Evolutionary conservation across 176 grass and related monocot species (phyloP).

Genomic region (Chrysopogon serrulatus): DNA sequence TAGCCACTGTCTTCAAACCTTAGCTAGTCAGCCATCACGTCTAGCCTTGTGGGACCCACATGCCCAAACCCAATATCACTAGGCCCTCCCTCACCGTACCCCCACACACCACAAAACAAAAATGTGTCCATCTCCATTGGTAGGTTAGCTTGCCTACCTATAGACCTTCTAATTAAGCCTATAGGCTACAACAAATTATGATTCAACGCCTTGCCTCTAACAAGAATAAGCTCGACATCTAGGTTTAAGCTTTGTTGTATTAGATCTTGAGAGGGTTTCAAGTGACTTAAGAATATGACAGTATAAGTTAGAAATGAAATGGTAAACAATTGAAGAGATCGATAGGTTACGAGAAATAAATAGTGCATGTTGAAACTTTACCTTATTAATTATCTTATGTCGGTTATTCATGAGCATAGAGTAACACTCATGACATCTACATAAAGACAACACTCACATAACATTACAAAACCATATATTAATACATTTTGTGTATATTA

Average conservation of each 20-base stretch:
- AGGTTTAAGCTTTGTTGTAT: not conserved
- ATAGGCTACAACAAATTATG: not conserved
- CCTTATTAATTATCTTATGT: not conserved
- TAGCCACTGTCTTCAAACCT: too few species aligned
- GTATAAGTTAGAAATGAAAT: not conserved
- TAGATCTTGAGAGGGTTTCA: not conserved
- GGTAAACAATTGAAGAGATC: not conserved
- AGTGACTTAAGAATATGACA: not conserved
- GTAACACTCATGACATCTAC: not conserved
- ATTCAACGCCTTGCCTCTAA: not conserved
- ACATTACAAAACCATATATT: not conserved
- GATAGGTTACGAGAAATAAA: not conserved
- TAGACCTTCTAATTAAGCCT: not conserved
- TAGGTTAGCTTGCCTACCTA: too few species aligned
- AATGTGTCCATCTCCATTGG: too few species aligned
- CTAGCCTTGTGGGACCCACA: too few species aligned
- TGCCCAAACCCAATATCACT: too few species aligned
- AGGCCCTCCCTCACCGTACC: too few species aligned
- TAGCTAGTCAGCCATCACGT: too few species aligned
- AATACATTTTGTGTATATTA: not conserved
- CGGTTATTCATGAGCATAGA: not conserved
- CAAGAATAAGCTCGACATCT: not conserved
- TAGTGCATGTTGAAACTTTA: not conserved
- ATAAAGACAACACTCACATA: not conserved
- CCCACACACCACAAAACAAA: not conserved